Evolutionary conservation across 2,329 filamentous ascomycete genomes (phyloP).

Genomic region (Atkinsonella texensis): DNA sequence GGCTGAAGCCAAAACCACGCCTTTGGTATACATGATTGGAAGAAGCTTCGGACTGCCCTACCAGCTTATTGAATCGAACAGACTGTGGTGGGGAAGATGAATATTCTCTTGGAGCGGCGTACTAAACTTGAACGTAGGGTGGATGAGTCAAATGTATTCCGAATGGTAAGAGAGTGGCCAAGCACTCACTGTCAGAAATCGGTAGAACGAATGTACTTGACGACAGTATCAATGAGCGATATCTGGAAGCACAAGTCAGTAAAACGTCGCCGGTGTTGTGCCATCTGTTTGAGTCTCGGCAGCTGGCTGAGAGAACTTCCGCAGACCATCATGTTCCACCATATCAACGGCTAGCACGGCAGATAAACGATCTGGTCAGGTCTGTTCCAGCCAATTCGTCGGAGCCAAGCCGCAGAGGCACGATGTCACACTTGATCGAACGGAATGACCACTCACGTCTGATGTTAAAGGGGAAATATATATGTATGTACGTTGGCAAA

Average conservation of each 20-base stretch:
- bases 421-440: not conserved
- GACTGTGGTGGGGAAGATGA: not conserved
- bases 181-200: conserved; percentile 32
- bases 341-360: not conserved
- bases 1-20: conserved; percentile 34
- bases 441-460: conserved; percentile 9
- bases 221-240: conserved; percentile 40
- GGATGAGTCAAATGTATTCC: not conserved
- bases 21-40: conserved; percentile 36
- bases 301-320: not conserved
- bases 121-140: not conserved
- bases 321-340: not conserved
- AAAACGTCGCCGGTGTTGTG: not conserved
- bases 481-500: conserved; percentile 8
- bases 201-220: conserved; percentile 49
- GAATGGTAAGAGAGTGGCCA: not conserved
- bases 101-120: not conserved
- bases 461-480: conserved; percentile 5
- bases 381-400: not conserved
- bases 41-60: not conserved
- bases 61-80: not conserved
- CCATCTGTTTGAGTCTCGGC: not conserved
- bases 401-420: not conserved
- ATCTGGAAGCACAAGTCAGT: conserved; percentile 13
- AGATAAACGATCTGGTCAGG: not conserved